A percentile compares a stretch with the other conserved stretches of the same genome.
Conservation (phyloP, 768 basidiomycete genomes). For the Tricholoma flavovirens region DNA sequence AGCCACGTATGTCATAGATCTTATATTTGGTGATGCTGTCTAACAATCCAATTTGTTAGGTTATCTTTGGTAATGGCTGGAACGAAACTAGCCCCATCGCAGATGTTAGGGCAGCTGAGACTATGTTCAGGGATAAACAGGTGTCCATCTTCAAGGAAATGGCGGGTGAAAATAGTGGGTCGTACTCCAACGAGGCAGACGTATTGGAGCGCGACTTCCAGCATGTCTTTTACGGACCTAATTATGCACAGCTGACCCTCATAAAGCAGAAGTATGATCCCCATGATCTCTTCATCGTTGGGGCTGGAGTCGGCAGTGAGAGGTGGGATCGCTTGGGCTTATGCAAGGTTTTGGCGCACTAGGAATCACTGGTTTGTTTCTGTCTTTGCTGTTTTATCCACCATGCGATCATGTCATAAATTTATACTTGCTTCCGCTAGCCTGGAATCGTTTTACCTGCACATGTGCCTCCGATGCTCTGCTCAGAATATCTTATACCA, state of each 20-base stretch:
- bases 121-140: conserved; percentile 17
- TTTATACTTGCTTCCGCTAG: too few species aligned
- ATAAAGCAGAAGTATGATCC: conserved; percentile 29
- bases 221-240: conserved; percentile 27
- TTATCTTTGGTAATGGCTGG: conserved; percentile 13
- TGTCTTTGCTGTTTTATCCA: too few species aligned
- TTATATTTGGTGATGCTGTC: too few species aligned
- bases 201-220: conserved; percentile 24
- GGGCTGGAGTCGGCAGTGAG: background rate
- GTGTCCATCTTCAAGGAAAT: conserved; percentile 23
- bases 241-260: conserved; percentile 22
- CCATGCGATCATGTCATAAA: too few species aligned
- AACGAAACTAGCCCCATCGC: conserved; percentile 8
- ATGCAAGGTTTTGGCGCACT: background rate
- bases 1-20: conserved; percentile 23
- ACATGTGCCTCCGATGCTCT: too few species aligned
- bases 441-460: too few species aligned
- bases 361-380: too few species aligned
- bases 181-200: conserved; percentile 33
- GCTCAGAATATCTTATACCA: too few species aligned
- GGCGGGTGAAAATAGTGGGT: conserved; percentile 22
- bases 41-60: conserved; percentile 1
- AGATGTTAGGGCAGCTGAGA: conserved; percentile 15
- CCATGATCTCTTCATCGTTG: conserved; percentile 27
- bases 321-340: background rate